These are phyloP conservation scores for Gentiana dahurica DNA, from an alignment of 257 asterid species.

Conservation along the genomic window DNA sequence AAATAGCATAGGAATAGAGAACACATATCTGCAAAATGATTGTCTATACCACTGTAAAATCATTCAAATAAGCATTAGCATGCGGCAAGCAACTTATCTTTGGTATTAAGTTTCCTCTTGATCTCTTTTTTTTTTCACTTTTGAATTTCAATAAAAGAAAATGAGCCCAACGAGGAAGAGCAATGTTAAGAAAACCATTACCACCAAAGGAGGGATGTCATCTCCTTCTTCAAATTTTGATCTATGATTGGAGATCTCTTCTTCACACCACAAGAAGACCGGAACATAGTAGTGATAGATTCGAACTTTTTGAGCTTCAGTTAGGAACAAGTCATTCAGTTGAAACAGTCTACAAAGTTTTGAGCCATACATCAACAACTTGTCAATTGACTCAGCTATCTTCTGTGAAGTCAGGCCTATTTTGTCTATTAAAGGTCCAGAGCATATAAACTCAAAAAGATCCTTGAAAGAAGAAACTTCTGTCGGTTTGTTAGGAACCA, in stretches of 20 bases:
- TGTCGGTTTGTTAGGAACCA: slow-evolving; percentile 34
- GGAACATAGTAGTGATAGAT: slow-evolving; percentile 91
- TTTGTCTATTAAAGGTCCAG: slow-evolving; percentile 62
- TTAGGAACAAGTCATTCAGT: slow-evolving; percentile 59
- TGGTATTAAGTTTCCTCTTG: neutral
- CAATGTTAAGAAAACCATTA: slow-evolving; percentile 14
- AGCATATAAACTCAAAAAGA: slow-evolving; percentile 70
- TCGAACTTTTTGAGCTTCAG: slow-evolving; percentile 71
- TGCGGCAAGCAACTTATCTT: too few relatives aligned
- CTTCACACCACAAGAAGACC: slow-evolving; percentile 90
- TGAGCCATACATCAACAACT: slow-evolving; percentile 70
- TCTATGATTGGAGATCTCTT: slow-evolving; percentile 56
- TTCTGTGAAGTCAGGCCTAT: slow-evolving; percentile 53
- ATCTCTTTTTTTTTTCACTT: neutral
- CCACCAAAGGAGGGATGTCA: slow-evolving; percentile 90
- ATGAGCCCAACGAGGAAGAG: neutral
- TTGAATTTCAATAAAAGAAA: too few relatives aligned
- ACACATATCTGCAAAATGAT: too few relatives aligned
- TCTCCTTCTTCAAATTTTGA: slow-evolving; percentile 56
- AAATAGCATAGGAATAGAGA: too few relatives aligned
- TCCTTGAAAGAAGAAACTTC: slow-evolving; percentile 56
- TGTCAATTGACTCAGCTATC: slow-evolving; percentile 84
- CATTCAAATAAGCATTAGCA: too few relatives aligned
- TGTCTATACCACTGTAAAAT: neutral
- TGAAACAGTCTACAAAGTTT: slow-evolving; percentile 77